A percentile compares a stretch with the other conserved stretches of the same genome.
phyloP scores from a whole-genome alignment of 805 yeast genomes.

The Suhomyces kilbournensis region DNA sequence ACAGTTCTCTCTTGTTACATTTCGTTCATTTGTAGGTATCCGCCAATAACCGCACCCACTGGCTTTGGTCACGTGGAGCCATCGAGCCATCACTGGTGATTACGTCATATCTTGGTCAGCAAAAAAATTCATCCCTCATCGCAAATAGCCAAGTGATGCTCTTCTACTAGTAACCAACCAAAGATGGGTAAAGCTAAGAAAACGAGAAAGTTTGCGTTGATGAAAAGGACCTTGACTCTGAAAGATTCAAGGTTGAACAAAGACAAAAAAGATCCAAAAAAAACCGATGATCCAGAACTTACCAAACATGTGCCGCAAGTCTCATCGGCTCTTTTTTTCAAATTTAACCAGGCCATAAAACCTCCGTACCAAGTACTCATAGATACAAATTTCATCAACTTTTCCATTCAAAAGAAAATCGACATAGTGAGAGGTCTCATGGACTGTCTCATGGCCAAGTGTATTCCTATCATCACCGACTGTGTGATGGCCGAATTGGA shows the following conservation, averaged over 20 bases:
- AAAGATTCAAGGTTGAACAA: constrained; percentile 61
- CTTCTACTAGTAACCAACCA: not conserved
- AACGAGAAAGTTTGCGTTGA: constrained; percentile 93
- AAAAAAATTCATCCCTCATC: constrained; percentile 8
- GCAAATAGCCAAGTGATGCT: not conserved
- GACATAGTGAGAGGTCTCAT: constrained; percentile 95
- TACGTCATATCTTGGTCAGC: not conserved
- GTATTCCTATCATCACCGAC: constrained; percentile 93
- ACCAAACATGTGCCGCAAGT: constrained; percentile 72
- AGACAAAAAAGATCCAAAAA: constrained; percentile 22
- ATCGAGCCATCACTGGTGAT: no score
- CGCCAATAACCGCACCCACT: not conserved
- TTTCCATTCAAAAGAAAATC: constrained; percentile 91
- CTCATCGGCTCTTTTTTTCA: constrained; percentile 92
- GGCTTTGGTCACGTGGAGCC: not conserved
- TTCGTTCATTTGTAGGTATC: no score
- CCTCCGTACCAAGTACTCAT: constrained; percentile 97
- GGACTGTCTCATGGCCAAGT: constrained; percentile 92
- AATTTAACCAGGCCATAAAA: constrained; percentile 86
- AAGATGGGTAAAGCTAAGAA: constrained; percentile 94
- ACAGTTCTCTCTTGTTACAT: not conserved
- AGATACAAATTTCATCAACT: constrained; percentile 96
- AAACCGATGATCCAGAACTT: constrained; percentile 68
- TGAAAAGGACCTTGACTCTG: constrained; percentile 74
- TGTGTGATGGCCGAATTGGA: constrained; percentile 98